Percentiles rank a stretch among this genome's conserved stretches.
These are phyloP conservation scores for Cephaloascus albidus DNA, from an alignment of 805 yeast species.

Conservation along the genomic window DNA sequence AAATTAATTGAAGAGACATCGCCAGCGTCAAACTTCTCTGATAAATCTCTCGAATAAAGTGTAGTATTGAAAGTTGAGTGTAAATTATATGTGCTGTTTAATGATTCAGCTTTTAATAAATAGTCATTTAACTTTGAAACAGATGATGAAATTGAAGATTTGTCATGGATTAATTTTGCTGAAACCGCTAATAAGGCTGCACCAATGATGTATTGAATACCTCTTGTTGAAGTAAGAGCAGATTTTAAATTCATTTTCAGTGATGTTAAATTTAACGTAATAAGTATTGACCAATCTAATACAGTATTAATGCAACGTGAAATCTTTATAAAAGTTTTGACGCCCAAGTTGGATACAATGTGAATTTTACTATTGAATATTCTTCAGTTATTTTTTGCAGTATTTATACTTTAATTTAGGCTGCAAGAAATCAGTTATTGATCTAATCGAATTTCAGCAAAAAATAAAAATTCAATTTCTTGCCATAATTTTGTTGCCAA, in stretches of 20 bases:
- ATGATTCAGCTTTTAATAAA: neutral
- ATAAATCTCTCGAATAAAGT: neutral
- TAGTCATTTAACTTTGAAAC: neutral
- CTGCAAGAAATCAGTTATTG: too few relatives aligned
- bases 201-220: neutral
- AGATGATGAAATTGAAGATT: neutral
- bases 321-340: too few relatives aligned
- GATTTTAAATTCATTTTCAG: neutral
- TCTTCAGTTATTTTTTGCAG: too few relatives aligned
- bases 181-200: neutral
- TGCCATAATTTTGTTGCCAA: too few relatives aligned
- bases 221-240: neutral
- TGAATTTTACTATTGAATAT: too few relatives aligned
- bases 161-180: neutral
- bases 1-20: neutral
- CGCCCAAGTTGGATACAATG: too few relatives aligned
- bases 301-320: too few relatives aligned
- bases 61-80: neutral
- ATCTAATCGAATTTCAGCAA: too few relatives aligned
- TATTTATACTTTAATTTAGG: too few relatives aligned
- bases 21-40: neutral
- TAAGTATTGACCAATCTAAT: too few relatives aligned
- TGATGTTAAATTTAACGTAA: neutral
- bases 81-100: too few relatives aligned
- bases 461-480: too few relatives aligned